phyloP scores from a whole-genome alignment of 2,329 filamentous ascomycete genomes.

The Colletotrichum sansevieriae region DNA sequence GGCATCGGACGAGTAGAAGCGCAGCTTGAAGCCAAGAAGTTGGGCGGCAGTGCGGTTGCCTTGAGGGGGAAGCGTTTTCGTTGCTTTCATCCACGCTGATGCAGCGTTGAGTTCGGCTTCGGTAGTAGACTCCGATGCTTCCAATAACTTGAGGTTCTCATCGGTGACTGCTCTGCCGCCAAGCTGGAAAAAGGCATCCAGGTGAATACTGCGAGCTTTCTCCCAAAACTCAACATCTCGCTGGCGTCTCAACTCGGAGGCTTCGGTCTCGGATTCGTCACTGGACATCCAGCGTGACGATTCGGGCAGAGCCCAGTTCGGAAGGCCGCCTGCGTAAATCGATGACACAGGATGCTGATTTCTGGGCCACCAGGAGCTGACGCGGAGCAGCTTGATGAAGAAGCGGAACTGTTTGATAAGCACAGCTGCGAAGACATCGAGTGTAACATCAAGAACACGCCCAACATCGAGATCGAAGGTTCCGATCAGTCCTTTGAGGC shows the following conservation, averaged over 20 bases:
- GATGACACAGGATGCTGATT: conserved; percentile 59
- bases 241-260: conserved; percentile 67
- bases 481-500: conserved; percentile 93
- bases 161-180: conserved; percentile 78
- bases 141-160: conserved; percentile 63
- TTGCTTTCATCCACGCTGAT: conserved; percentile 82
- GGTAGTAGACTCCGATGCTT: conserved; percentile 55
- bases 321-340: conserved; percentile 75
- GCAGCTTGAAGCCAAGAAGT: conserved; percentile 94
- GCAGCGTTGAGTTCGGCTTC: conserved; percentile 68
- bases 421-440: conserved; percentile 94
- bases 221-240: conserved; percentile 87
- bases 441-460: conserved; percentile 90
- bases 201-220: conserved; percentile 78
- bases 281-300: conserved; percentile 72
- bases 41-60: conserved; percentile 95
- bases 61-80: conserved; percentile 83
- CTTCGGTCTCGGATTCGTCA: conserved; percentile 75
- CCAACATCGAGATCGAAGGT: conserved; percentile 98
- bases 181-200: conserved; percentile 91
- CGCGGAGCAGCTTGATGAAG: conserved; percentile 91
- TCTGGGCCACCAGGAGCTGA: conserved; percentile 97
- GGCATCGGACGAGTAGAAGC: conserved; percentile 89
- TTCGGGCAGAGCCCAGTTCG: conserved; percentile 84
- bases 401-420: conserved; percentile 94